These are phyloP conservation scores for Saturnispora ahearnii DNA, from an alignment of 805 yeast genomes.

Conservation along the genomic window DNA sequence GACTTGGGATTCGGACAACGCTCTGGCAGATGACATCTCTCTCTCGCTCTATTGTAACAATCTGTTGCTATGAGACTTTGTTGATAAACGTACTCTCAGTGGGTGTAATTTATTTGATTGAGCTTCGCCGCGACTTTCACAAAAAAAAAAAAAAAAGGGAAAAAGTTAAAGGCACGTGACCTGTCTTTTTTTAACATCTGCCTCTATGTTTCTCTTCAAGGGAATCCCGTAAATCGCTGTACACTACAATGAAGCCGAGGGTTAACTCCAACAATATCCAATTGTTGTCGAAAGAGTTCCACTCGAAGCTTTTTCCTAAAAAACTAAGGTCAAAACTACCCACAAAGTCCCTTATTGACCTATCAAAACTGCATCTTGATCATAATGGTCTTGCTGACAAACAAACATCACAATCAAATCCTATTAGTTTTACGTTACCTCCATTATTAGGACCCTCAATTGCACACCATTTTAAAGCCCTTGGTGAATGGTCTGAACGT, in stretches of 20 bases:
- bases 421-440: slow-evolving; percentile 59
- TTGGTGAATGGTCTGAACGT: slow-evolving; percentile 51
- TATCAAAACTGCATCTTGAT: slow-evolving; percentile 43
- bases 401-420: slow-evolving; percentile 50
- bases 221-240: background rate
- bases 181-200: background rate
- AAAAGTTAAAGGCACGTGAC: background rate
- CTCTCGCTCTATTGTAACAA: background rate
- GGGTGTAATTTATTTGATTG: background rate
- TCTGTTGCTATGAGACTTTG: too few species aligned
- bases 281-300: slow-evolving; percentile 53
- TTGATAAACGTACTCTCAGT: background rate
- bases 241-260: background rate
- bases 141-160: too few species aligned
- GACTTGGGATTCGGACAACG: slow-evolving; percentile 52
- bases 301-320: slow-evolving; percentile 39
- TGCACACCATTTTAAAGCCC: slow-evolving; percentile 75
- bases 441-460: slow-evolving; percentile 58
- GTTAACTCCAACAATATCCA: slow-evolving; percentile 76
- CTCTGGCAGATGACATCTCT: slow-evolving; percentile 28
- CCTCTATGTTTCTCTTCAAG: background rate
- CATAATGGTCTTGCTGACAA: slow-evolving; percentile 68
- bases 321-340: slow-evolving; percentile 20
- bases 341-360: slow-evolving; percentile 29
- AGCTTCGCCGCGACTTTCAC: background rate